Evolutionary conservation across 2,329 filamentous ascomycete species (phyloP), one percentile per base, ranked within the genome.

Genomic region (Rosellinia necatrix): DNA sequence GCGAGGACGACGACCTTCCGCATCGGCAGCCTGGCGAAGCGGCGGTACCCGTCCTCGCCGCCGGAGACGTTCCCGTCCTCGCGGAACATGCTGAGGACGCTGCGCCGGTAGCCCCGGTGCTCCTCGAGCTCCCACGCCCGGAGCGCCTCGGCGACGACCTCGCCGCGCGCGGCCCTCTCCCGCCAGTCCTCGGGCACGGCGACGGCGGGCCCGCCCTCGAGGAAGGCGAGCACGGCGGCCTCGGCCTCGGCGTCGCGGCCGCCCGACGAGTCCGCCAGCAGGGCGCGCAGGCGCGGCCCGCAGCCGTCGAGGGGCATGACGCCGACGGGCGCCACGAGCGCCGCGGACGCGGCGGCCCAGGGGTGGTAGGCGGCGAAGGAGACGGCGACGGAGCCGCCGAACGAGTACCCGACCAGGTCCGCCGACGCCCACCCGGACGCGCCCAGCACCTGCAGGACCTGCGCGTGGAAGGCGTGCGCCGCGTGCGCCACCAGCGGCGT

Each of bases 391-490:
- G 51, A 49, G 1, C 35, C 58, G 12, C 58, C 58, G 15, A 61
- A 61, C 21, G 58, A 61, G 27, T 54, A 58, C 10, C 58, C 58
- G 3, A 61, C 10, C 1, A 61, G 19, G 12, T 61, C 42, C 21
- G 58, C 54, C n/a, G 40, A 43, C 1, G 35, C 12, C 54, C 58
- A 60, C 1, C 19, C 12, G 41, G 49, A 22, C 25, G 29, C 51
- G 1, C 21, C 32, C 6, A 61, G 51, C 12, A 56, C 50, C 12
- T 58, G 55, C n/a, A 41, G 30, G 32, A 58, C 50, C 55, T 58
- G 58, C 10, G 21, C 13, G 47, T 61, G 55, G 50, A 61, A 58
- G 35, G 58, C 42, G 29, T 49, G 42, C 8, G 58, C 6, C 1
- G 46, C n/a, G 48, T 61, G 58, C 12, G 58, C 21, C 8, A 50